Base-by-base conservation (phyloP, 2,329 filamentous ascomycete genomes). In the Hypoxylon sp. region DNA sequence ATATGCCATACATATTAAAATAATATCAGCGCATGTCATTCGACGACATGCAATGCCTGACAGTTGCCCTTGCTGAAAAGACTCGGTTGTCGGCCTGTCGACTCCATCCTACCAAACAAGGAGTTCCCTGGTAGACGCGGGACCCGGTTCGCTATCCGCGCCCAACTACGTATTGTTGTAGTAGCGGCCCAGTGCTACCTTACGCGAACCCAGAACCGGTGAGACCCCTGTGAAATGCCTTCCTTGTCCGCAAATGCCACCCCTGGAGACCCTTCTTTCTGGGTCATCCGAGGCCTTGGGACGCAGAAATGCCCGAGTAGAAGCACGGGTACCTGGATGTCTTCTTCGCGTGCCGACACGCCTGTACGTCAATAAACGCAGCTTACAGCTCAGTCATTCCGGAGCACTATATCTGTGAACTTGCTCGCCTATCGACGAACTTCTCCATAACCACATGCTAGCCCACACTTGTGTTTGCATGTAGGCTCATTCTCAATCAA, bases 281-380 rank as follows among this genome's bases (percentile, higher is more conserved):
- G 56, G 61, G 64, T 64, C 55, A 63, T 67, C 67, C 67, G 61
- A 58, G 50, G 36, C 60, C 60, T 60, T 69, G 67, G 67, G 60
- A 69, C 67, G 60, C 64, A 67, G 64, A 69, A 69, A 62, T 69
- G 56, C 60, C 64, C 64, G 60, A 69, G 18, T 22, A 44, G 44
- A 59, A 54, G 59, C 63, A 59, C 60, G 56, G 63, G 54, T 54
- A 53, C 49, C 36, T 56, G 33, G 53, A 54, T 28, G 52, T 32
- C 32, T 50, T 61, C 9, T 46, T 64, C 61, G 50, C 54, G 46
- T 48, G 36, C 48, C 42, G 48, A 61, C 33, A 52, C 52, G 52
- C 32, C 32, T 48, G 20, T 48, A 28, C n/a, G 22, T 49, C 5
- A 33, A 50, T 50, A 50, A 59, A 46, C 45, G 56, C 45, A 53